Evolutionary conservation across 305 asterid genomes (phyloP).

Genomic region (Fraxinus xanthoxyloides): DNA sequence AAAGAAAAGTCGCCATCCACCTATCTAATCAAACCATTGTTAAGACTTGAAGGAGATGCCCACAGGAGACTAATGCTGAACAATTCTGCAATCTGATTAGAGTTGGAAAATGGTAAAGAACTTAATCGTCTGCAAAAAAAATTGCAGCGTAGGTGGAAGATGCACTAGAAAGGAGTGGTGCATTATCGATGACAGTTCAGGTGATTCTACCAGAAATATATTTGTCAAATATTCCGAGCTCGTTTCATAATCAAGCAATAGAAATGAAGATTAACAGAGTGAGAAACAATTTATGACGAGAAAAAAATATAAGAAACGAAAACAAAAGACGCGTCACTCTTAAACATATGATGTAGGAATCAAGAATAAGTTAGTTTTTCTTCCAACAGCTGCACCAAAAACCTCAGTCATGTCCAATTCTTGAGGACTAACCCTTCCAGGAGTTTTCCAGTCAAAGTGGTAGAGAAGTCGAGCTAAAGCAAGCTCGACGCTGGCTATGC

Average conservation of each 20-base stretch:
- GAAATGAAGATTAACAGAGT: neutral
- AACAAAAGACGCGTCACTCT: neutral
- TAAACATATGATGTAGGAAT: neutral
- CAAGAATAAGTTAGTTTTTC: constrained; percentile 12
- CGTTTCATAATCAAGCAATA: neutral
- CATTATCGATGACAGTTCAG: neutral
- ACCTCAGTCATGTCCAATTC: neutral
- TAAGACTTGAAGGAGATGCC: neutral
- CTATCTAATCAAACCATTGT: neutral
- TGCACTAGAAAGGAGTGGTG: neutral
- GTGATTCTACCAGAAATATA: neutral
- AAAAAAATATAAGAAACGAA: neutral
- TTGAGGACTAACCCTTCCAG: neutral
- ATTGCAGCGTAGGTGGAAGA: neutral
- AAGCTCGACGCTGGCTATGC: constrained; percentile 19
- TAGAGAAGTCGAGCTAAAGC: constrained; percentile 6
- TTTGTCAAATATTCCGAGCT: neutral
- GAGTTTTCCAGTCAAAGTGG: constrained; percentile 21
- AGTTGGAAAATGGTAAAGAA: neutral
- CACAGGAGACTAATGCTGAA: neutral
- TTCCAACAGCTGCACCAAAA: constrained; percentile 19
- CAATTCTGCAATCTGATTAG: neutral
- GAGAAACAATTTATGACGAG: neutral
- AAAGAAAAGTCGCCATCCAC: neutral
- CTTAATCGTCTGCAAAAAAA: neutral